A percentile compares a stretch with the other conserved stretches of the same genome.
Conservation (phyloP, 225 moss, liverwort and hornwort species). For the Bryoerythrophyllum caledonicum region DNA sequence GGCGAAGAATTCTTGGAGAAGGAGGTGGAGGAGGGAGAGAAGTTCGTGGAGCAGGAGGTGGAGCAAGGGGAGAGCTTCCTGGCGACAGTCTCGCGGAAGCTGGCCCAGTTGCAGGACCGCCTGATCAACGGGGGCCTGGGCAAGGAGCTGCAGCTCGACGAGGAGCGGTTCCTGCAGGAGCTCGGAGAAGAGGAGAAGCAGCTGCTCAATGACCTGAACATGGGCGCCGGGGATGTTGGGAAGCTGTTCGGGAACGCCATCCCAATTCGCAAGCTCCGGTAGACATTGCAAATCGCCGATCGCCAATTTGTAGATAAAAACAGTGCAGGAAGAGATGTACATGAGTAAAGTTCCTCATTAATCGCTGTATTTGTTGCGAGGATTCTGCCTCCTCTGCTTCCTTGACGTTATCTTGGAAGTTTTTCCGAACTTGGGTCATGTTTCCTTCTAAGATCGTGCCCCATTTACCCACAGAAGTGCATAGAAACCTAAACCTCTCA, state of each 20-base stretch:
- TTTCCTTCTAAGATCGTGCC: not conserved
- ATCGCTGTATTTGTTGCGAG: not conserved
- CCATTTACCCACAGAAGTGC: not conserved
- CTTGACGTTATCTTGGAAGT: not conserved
- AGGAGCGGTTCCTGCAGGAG: constrained; percentile 53
- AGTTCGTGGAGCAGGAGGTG: constrained; percentile 51
- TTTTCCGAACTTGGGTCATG: no score
- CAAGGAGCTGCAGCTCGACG: constrained; percentile 50
- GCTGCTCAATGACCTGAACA: constrained; percentile 56
- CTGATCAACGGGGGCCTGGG: constrained; percentile 37
- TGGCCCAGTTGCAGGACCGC: constrained; percentile 30
- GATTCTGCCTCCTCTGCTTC: not conserved
- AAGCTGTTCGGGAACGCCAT: constrained; percentile 73
- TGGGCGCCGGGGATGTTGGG: constrained; percentile 69
- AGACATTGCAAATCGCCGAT: constrained; percentile 7
- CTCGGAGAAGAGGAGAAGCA: constrained; percentile 82
- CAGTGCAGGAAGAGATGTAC: constrained; percentile 2
- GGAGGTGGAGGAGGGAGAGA: constrained; percentile 63
- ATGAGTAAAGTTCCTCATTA: not conserved
- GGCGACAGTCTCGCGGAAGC: constrained; percentile 32
- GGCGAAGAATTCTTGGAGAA: constrained; percentile 52
- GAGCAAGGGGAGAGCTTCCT: constrained; percentile 61
- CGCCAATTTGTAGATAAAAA: not conserved
- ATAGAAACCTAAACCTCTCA: not conserved
- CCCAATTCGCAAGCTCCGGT: constrained; percentile 66